A percentile compares a stretch with the other conserved stretches of the same genome.
These are phyloP conservation scores for Racocetra persica DNA, from an alignment of 371 early-diverging fungal genomes.

Conservation along the genomic window DNA sequence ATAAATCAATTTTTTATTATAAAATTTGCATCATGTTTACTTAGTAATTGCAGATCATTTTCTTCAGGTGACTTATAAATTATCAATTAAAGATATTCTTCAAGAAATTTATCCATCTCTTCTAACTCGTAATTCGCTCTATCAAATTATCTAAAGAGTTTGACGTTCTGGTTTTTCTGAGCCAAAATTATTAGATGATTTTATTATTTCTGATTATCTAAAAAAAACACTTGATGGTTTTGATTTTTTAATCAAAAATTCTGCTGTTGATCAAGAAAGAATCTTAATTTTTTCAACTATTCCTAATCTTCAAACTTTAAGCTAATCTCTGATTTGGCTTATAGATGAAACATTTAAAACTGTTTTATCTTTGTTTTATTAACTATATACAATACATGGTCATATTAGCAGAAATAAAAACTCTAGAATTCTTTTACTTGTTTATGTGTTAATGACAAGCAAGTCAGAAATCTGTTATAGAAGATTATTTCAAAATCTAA, in stretches of 20 bases:
- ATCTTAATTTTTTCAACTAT: slow-evolving; percentile 15
- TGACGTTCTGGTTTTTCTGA: too few relatives aligned
- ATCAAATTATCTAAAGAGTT: too few relatives aligned
- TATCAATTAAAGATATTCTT: too few relatives aligned
- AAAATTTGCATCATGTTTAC: too few relatives aligned
- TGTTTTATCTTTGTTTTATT: not conserved
- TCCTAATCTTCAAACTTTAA: not conserved
- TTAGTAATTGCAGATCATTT: too few relatives aligned
- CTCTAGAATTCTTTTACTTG: slow-evolving; percentile 1
- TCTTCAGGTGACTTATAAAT: too few relatives aligned
- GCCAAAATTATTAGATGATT: too few relatives aligned
- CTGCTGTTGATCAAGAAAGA: not conserved
- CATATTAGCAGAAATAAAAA: not conserved
- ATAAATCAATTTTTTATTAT: too few relatives aligned
- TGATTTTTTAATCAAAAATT: slow-evolving; percentile 11
- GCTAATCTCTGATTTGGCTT: slow-evolving; percentile 13
- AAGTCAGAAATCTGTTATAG: slow-evolving; percentile 2
- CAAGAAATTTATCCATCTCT: too few relatives aligned
- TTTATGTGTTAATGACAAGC: slow-evolving; percentile 2
- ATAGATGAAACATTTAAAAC: slow-evolving; percentile 27
- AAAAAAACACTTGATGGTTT: not conserved
- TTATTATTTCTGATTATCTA: too few relatives aligned
- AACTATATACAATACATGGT: slow-evolving; percentile 26
- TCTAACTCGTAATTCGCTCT: too few relatives aligned
- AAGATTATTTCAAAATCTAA: slow-evolving; percentile 14